phyloP scores from a whole-genome alignment of 179 eudicot genomes.

The Carnegiea gigantea region DNA sequence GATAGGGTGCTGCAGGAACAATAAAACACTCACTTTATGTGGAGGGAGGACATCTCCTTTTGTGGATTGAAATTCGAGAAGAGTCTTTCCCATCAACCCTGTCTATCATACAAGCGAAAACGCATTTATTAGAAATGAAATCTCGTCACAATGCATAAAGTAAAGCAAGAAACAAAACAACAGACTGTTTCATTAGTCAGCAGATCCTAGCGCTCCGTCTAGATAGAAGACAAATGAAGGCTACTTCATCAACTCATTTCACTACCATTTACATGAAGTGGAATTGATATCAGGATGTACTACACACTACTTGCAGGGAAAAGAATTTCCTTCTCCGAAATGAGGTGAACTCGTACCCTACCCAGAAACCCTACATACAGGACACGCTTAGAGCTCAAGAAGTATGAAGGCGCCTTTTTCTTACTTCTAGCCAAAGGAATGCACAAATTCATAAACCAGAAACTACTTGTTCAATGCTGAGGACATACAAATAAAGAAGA shows the following conservation, averaged over 20 bases:
- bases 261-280: background rate
- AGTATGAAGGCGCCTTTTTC: background rate
- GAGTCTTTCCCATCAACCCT: constrained; percentile 90
- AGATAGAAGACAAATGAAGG: background rate
- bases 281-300: background rate
- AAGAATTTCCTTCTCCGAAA: background rate
- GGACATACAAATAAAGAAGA: background rate
- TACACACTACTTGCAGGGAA: background rate
- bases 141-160: constrained; percentile 2
- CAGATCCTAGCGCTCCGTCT: background rate
- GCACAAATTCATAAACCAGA: background rate
- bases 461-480: background rate
- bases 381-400: background rate
- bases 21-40: constrained; percentile 62
- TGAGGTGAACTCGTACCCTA: background rate
- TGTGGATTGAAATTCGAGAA: constrained; percentile 86
- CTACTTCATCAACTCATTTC: background rate
- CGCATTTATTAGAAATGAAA: background rate
- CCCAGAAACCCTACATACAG: background rate
- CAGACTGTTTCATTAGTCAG: background rate
- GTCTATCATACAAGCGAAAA: constrained; percentile 40
- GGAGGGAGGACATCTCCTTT: constrained; percentile 97
- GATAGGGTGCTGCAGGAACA: background rate
- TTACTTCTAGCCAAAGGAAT: background rate
- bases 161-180: background rate